Evolutionary conservation across 1,139 yeast genomes (phyloP).

Genomic region (Suhomyces maxii): DNA sequence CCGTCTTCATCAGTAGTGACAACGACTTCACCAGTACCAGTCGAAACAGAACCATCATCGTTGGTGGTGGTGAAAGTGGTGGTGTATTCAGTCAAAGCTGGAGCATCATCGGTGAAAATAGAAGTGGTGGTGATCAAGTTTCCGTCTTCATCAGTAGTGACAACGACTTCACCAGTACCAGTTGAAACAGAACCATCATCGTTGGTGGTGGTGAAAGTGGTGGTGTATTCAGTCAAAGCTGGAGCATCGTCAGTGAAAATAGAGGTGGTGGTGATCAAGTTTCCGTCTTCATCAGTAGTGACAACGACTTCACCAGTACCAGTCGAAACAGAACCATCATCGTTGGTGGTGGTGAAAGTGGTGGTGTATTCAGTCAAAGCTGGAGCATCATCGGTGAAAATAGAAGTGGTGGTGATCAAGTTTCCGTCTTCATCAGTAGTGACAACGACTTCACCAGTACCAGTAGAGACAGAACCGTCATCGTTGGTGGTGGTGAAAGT

Average conservation of each 20-base stretch:
- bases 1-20: too few species aligned
- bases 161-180: slow-evolving; percentile 16
- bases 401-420: background rate
- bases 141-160: slow-evolving; percentile 15
- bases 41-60: slow-evolving; percentile 17
- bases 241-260: background rate
- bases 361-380: background rate
- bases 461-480: slow-evolving; percentile 19
- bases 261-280: background rate
- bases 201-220: slow-evolving; percentile 6
- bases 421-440: too few species aligned
- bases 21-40: slow-evolving; percentile 18
- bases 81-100: background rate
- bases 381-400: background rate
- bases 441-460: slow-evolving; percentile 10
- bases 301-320: slow-evolving; percentile 11
- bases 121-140: slow-evolving; percentile 14
- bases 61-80: slow-evolving; percentile 5
- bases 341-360: slow-evolving; percentile 5
- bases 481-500: slow-evolving; percentile 6
- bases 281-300: too few species aligned
- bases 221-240: background rate
- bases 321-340: slow-evolving; percentile 19
- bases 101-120: background rate
- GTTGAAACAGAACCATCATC: slow-evolving; percentile 19